Conservation (phyloP, 2,329 filamentous ascomycete genomes). For the Paecilomyces niveus region DNA sequence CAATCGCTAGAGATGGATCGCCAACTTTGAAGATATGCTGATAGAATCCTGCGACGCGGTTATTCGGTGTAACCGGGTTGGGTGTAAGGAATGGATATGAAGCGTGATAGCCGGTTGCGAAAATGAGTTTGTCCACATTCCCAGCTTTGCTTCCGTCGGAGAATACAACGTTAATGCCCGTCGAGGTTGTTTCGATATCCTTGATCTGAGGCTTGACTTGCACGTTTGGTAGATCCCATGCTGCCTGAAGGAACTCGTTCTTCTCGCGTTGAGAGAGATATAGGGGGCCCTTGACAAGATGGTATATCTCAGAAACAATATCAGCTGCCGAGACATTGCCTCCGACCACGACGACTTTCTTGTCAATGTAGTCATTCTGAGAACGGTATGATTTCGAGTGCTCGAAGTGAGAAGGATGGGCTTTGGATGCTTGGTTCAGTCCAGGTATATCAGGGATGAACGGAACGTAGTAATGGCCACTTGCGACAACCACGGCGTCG, state of each 20-base stretch:
- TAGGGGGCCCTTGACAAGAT: conserved; percentile 14
- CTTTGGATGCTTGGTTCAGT: conserved; percentile 20
- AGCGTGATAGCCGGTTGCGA: conserved; percentile 22
- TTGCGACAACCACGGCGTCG: conserved; percentile 37
- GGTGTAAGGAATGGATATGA: conserved; percentile 22
- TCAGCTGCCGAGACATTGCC: conserved; percentile 23
- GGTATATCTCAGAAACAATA: conserved; percentile 16
- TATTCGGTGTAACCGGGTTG: conserved; percentile 15
- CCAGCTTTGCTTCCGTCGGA: conserved; percentile 11
- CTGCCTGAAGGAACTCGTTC: conserved; percentile 13
- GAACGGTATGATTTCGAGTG: conserved; percentile 32
- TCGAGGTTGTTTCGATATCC: conserved; percentile 3
- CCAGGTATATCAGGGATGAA: conserved; percentile 32
- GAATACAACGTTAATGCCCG: conserved; percentile 11
- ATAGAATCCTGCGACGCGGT: conserved; percentile 19
- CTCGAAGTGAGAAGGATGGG: conserved; percentile 25
- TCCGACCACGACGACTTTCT: conserved; percentile 23
- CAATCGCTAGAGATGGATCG: conserved; percentile 20
- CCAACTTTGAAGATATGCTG: conserved; percentile 23
- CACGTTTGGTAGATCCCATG: conserved; percentile 19
- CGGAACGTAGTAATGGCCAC: conserved; percentile 36
- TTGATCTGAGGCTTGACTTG: conserved; percentile 11
- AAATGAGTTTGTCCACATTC: conserved; percentile 21
- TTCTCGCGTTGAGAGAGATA: conserved; percentile 13
- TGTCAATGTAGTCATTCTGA: conserved; percentile 29